Evolutionary conservation across 805 yeast species (phyloP).

Genomic region (Candida oleophila): DNA sequence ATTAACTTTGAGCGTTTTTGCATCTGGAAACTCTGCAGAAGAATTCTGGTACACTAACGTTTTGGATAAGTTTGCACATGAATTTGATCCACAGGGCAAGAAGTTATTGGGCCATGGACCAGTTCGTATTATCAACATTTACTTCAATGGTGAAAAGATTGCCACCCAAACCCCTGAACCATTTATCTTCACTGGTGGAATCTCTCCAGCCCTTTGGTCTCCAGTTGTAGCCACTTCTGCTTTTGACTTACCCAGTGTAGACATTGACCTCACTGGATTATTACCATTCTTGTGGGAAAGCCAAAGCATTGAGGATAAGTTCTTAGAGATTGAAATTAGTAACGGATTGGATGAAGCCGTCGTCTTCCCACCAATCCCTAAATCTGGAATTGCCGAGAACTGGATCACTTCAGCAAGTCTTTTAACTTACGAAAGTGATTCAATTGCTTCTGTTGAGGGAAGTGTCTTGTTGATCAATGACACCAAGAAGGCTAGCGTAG

Average conservation of each 20-base stretch:
- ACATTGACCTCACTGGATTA: constrained; percentile 67
- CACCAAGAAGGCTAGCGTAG: constrained; percentile 21
- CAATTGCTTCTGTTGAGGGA: constrained; percentile 41
- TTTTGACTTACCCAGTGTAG: constrained; percentile 69
- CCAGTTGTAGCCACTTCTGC: constrained; percentile 75
- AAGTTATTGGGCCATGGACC: constrained; percentile 66
- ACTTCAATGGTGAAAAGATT: constrained; percentile 56
- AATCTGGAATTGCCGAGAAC: constrained; percentile 40
- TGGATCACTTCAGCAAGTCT: constrained; percentile 63
- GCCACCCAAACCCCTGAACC: constrained; percentile 70
- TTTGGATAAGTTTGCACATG: constrained; percentile 44
- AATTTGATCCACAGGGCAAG: constrained; percentile 40
- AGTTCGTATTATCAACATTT: constrained; percentile 62
- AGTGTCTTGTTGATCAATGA: constrained; percentile 24
- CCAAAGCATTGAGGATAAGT: constrained; percentile 27
- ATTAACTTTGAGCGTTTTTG: constrained; percentile 56
- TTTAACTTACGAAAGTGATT: constrained; percentile 50
- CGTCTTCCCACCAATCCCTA: constrained; percentile 10
- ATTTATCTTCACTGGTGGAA: constrained; percentile 76
- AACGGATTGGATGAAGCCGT: constrained; percentile 47
- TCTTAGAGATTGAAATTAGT: constrained; percentile 48
- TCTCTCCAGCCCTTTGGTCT: constrained; percentile 77
- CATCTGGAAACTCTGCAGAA: constrained; percentile 76
- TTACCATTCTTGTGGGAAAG: constrained; percentile 65
- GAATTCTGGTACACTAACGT: constrained; percentile 80